Base-by-base conservation (phyloP, 148 eudicot genomes). In the Beta vulgaris region DNA sequence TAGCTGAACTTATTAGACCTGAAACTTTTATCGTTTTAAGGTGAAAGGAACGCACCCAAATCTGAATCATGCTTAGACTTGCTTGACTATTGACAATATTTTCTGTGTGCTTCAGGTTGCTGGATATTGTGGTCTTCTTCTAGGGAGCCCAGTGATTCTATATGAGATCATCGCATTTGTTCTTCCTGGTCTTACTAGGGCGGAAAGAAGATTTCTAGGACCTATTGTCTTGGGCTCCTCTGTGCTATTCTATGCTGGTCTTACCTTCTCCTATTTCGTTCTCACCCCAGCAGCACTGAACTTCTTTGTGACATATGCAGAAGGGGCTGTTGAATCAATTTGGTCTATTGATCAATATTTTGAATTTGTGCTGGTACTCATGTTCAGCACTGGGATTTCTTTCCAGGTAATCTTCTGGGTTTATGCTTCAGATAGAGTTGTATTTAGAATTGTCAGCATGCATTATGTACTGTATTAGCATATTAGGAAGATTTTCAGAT, bases 271-370 rank as follows among this genome's bases (percentile, higher is more conserved):
- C 36, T 92, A 95, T 81, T 74, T 86, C 36, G 92, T 95, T 79
- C 99, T 95, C 77, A 92, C 99, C 53, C 99, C 99, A 29, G 99
- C 99, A 32, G 99, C 99, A 77, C 87, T 95, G 91, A 95, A 83
- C 58, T 95, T 95, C 85, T 95, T 95, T 51, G 92, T 95, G 37
- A 92, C 36, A 55, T 95, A 95, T 69, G 97, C 99, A 0, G 99
- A 95, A 85, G 97, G 99, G 61, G 99, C 82, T 74, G 99, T 95
- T 13, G 99, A 95, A 80, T 95, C 99, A 44, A 55, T 95, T 35
- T 95, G 99, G 99, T 92, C 99, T 42, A 95, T 95, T 78, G 97
- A 95, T 87, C 96, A 95, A 73, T 95, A 95, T 79, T 95, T 95
- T 32, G 99, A 95, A 73, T 95, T 95, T 81, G 97, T 95, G 53